Evolutionary conservation across 371 early-diverging fungal species (phyloP).

Genomic region (Saksenaea vasiformis): DNA sequence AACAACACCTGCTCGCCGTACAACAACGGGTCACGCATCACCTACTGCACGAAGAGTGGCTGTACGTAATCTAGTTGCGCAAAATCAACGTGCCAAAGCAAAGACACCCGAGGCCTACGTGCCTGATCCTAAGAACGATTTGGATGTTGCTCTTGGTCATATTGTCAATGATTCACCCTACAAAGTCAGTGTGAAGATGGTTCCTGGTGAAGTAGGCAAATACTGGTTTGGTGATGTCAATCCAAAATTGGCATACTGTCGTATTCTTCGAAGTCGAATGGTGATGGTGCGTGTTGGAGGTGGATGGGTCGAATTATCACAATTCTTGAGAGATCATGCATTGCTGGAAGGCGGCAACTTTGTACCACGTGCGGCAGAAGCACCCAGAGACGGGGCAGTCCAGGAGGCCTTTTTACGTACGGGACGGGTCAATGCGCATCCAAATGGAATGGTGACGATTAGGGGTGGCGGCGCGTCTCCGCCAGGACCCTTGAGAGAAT

Average conservation of each 20-base stretch:
- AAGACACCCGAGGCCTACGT: slow-evolving; percentile 47
- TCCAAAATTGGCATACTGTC: slow-evolving; percentile 71
- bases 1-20: not conserved
- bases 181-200: slow-evolving; percentile 46
- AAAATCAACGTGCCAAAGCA: slow-evolving; percentile 7
- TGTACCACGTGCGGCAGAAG: not conserved
- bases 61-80: not conserved
- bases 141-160: slow-evolving; percentile 71
- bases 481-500: slow-evolving; percentile 25
- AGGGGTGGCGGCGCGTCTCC: slow-evolving; percentile 16
- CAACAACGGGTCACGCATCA: slow-evolving; percentile 1
- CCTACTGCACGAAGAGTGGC: slow-evolving; percentile 6
- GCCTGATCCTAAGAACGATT: slow-evolving; percentile 61
- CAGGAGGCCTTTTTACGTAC: slow-evolving; percentile 32
- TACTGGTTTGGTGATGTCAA: slow-evolving; percentile 76
- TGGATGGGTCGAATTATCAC: slow-evolving; percentile 76
- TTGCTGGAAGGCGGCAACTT: slow-evolving; percentile 30
- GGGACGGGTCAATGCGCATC: not conserved
- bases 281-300: slow-evolving; percentile 83
- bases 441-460: slow-evolving; percentile 16
- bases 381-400: not conserved
- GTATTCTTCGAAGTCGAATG: slow-evolving; percentile 64
- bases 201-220: slow-evolving; percentile 62
- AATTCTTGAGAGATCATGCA: slow-evolving; percentile 50
- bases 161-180: slow-evolving; percentile 63